Evolutionary conservation across 805 yeast genomes (phyloP), one percentile per base, ranked within the genome.

Genomic region (Candida alai): DNA sequence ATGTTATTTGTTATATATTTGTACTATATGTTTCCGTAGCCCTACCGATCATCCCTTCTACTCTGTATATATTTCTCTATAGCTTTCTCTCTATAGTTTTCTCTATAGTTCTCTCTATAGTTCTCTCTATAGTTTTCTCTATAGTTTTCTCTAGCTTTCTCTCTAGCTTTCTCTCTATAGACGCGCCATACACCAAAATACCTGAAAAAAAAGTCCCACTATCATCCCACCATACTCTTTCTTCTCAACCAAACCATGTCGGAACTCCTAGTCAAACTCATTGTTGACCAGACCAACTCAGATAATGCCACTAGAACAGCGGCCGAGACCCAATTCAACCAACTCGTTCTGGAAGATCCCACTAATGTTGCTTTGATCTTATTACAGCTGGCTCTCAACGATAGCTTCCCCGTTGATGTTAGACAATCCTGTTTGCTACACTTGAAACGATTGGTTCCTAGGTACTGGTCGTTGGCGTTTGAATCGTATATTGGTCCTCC

Each of bases 401-500:
- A 43, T 1, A 45, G 43, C 4, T 17, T 48, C 1, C 55, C 63
- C 0, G 32, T 68, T 2, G 54, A 70, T 4, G 38, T 68, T 0
- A 64, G 83, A 45, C 95, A 83, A 53, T 67, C 83, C 27, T 72
- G 83, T 11, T 55, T 88, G 24, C 59, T 86, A 21, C 78, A 83
- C 41, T 54, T 85, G 44, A 81, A 84, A 48, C 67, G 83, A 35
- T 54, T 81, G 12, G 81, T 85, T 1, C 83, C 88, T 0, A 61
- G 68, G 45, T 77, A 73, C 48, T 89, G 97, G 97, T 77, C 88
- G 11, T 74, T 88, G 6, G 95, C 84, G 0, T 87, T 88, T 54
- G 79, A 74, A 35, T 78, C 85, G 11, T 89, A 75, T 52, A 55
- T 63, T 12, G 94, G 94, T 0, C 79, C 80, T 0, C 78, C 85